Evolutionary conservation across 305 asterid genomes (phyloP).

Genomic region (Fraxinus albicans): DNA sequence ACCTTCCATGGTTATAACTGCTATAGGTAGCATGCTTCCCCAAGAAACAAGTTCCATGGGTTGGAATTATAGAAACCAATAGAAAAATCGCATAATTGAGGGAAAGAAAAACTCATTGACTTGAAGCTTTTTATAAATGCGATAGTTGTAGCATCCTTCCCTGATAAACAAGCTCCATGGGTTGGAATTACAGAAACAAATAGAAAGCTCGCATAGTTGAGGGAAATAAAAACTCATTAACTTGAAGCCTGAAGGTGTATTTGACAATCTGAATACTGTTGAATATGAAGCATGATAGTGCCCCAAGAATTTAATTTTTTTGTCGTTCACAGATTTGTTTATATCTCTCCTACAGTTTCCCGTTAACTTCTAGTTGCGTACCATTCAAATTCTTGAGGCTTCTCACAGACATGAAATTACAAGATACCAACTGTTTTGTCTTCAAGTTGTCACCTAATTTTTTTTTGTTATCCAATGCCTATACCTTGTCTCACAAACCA

Average conservation of each 20-base stretch:
- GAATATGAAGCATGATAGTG: background rate
- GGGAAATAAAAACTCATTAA: background rate
- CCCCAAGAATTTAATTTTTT: background rate
- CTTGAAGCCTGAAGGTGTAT: background rate
- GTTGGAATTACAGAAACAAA: background rate
- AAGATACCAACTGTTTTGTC: background rate
- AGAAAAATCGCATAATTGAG: background rate
- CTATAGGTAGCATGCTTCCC: background rate
- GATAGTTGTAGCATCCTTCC: background rate
- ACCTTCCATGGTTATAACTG: background rate
- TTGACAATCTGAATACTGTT: background rate
- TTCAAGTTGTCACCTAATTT: background rate
- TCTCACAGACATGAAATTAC: background rate
- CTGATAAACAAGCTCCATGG: background rate
- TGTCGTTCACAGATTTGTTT: background rate
- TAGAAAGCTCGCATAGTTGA: background rate
- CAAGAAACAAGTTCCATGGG: background rate
- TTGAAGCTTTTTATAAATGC: background rate
- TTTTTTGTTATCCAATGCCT: background rate
- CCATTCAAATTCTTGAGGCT: background rate
- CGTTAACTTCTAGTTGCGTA: background rate
- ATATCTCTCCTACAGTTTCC: background rate
- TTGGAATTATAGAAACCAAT: background rate
- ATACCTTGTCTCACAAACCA: background rate
- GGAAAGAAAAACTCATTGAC: background rate